Evolutionary conservation across 768 basidiomycete genomes (phyloP).

Genomic region (Gloeophyllum trabeum): DNA sequence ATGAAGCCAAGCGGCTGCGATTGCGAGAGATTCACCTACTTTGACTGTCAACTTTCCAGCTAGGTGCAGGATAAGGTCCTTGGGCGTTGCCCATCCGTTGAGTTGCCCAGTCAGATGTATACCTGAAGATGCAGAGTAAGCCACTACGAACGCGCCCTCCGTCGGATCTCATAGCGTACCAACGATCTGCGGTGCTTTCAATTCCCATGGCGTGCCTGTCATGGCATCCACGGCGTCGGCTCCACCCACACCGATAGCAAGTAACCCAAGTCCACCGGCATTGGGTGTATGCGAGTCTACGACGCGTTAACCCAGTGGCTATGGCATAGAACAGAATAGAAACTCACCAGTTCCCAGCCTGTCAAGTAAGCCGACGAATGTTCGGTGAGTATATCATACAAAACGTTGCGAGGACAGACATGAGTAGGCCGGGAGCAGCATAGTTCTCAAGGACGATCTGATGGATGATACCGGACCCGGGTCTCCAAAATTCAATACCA

Average conservation of each 20-base stretch:
- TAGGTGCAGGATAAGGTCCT: slow-evolving; percentile 91
- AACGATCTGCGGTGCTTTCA: slow-evolving; percentile 81
- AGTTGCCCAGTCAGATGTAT: slow-evolving; percentile 83
- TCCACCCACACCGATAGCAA: slow-evolving; percentile 98
- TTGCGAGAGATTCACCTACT: slow-evolving; percentile 31
- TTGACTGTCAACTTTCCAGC: slow-evolving; percentile 91
- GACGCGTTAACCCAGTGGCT: slow-evolving; percentile 4
- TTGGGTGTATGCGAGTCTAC: slow-evolving; percentile 96
- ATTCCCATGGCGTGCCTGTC: slow-evolving; percentile 97
- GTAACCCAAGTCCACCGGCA: slow-evolving; percentile 90
- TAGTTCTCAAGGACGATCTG: slow-evolving; percentile 98
- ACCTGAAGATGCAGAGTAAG: slow-evolving; percentile 31
- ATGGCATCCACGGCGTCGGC: slow-evolving; percentile 98
- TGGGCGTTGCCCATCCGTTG: slow-evolving; percentile 87
- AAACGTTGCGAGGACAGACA: slow-evolving; percentile 35
- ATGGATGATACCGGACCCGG: slow-evolving; percentile 92
- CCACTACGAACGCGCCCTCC: background rate
- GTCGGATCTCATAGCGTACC: slow-evolving; percentile 34
- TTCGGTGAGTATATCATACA: slow-evolving; percentile 3
- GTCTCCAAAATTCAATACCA: slow-evolving; percentile 97
- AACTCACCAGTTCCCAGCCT: slow-evolving; percentile 74
- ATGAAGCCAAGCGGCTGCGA: slow-evolving; percentile 1
- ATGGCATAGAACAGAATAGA: background rate
- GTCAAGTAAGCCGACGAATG: background rate
- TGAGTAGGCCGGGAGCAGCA: slow-evolving; percentile 89